Evolutionary conservation across 176 grass and related monocot species (phyloP).

Genomic region (Juncus inflexus): DNA sequence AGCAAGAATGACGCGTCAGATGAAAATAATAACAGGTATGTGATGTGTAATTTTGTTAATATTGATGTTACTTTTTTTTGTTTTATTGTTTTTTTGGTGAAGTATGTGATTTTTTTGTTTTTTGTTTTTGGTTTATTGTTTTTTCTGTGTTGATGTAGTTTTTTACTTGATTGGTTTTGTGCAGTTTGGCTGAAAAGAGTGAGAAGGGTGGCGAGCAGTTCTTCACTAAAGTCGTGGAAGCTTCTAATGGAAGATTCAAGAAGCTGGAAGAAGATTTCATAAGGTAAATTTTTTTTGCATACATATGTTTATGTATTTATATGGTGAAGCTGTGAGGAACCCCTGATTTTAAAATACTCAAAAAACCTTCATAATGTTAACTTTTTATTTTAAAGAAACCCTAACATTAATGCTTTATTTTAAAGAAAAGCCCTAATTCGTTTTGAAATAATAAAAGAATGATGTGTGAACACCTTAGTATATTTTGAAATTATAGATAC

Average conservation of each 20-base stretch:
- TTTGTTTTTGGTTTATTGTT: conserved; percentile 16
- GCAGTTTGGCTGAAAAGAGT: conserved; percentile 52
- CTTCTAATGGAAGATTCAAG: conserved; percentile 72
- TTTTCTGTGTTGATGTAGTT: conserved; percentile 24
- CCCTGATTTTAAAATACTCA: not conserved
- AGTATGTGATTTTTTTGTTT: not conserved
- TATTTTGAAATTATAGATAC: no score
- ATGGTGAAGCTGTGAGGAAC: not conserved
- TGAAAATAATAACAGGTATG: not conserved
- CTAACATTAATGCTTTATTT: no score
- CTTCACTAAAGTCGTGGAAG: conserved; percentile 54
- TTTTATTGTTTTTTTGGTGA: no score
- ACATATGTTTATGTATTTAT: not conserved
- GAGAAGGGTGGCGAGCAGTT: conserved; percentile 59
- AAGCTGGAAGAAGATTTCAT: conserved; percentile 65
- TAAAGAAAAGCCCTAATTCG: no score
- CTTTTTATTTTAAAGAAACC: not conserved
- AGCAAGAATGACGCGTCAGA: conserved; percentile 34
- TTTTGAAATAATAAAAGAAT: no score
- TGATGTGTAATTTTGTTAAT: no score
- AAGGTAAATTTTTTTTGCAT: conserved; percentile 58
- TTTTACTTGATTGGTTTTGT: conserved; percentile 31
- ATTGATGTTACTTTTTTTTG: no score
- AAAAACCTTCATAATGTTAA: conserved; percentile 14
- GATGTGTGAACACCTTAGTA: no score